Percentiles rank a stretch among this genome's conserved stretches.
Evolutionary conservation across 2,329 filamentous ascomycete species (phyloP).

Genomic region (Aspergillus ibericus): DNA sequence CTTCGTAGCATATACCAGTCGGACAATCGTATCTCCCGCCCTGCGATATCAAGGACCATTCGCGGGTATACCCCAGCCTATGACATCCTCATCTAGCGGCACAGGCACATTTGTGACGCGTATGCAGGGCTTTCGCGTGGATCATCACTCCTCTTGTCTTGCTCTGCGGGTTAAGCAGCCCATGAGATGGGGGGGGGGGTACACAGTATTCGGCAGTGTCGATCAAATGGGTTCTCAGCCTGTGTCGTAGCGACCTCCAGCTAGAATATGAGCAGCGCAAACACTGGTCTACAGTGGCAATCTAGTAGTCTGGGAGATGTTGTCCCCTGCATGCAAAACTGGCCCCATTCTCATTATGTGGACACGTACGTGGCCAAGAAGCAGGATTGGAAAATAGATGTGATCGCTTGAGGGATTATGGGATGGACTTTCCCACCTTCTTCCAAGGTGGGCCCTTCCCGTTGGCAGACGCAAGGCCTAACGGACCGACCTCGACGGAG

Average conservation of each 20-base stretch:
- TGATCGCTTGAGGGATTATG: background rate
- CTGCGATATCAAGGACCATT: background rate
- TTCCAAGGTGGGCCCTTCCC: background rate
- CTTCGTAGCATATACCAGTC: background rate
- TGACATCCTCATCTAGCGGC: background rate
- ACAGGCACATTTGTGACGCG: background rate
- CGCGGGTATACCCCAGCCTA: background rate
- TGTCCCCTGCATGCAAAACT: background rate
- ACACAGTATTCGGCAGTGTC: no score
- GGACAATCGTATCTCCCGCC: background rate
- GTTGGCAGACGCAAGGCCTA: background rate
- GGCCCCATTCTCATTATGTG: background rate
- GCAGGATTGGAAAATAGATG: no score
- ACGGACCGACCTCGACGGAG: background rate
- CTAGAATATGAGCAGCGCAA: no score
- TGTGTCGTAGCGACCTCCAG: no score
- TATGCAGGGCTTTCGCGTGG: background rate
- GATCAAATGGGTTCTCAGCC: no score
- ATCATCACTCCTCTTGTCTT: no score
- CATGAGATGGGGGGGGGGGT: no score
- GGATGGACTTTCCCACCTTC: background rate
- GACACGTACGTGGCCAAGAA: background rate
- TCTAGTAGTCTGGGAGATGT: no score
- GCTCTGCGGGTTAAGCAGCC: no score
- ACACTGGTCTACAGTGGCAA: no score